These are phyloP conservation scores for Rosa multiflora DNA, from an alignment of 306 rosid species.

Conservation along the genomic window DNA sequence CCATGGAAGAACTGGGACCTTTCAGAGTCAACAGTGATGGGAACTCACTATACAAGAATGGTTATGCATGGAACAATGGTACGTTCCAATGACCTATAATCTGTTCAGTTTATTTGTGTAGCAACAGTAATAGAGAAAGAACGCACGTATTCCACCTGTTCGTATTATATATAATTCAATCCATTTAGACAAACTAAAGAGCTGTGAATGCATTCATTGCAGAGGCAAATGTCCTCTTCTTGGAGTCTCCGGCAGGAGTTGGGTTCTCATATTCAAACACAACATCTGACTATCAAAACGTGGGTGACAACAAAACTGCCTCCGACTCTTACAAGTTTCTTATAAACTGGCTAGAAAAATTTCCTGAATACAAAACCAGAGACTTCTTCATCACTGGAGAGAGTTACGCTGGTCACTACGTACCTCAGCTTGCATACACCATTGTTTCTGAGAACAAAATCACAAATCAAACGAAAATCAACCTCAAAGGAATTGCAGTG, in stretches of 20 bases:
- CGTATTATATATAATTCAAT: not conserved
- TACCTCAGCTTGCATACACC: constrained; percentile 75
- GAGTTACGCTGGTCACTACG: constrained; percentile 76
- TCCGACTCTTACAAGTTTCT: constrained; percentile 57
- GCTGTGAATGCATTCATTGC: constrained; percentile 5
- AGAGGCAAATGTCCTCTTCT: constrained; percentile 66
- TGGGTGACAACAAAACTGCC: constrained; percentile 60
- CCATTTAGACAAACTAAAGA: not conserved
- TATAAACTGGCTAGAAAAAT: constrained; percentile 58
- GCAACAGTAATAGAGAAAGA: not conserved
- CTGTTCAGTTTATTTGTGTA: not conserved
- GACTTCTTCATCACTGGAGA: constrained; percentile 66
- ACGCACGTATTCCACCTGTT: not conserved
- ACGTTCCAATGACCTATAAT: not conserved
- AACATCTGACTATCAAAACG: constrained; percentile 27
- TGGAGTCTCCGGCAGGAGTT: constrained; percentile 78
- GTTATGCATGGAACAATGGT: constrained; percentile 52
- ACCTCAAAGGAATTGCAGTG: constrained; percentile 60
- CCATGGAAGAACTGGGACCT: constrained; percentile 79
- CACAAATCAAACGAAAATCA: constrained; percentile 31
- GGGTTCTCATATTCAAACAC: constrained; percentile 71
- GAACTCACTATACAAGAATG: constrained; percentile 40
- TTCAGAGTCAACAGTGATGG: constrained; percentile 57
- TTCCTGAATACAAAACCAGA: constrained; percentile 48
- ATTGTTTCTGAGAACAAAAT: constrained; percentile 39